Evolutionary conservation across 352 stramenopile species (phyloP).

Genomic region (Phytophthora palmivora): DNA sequence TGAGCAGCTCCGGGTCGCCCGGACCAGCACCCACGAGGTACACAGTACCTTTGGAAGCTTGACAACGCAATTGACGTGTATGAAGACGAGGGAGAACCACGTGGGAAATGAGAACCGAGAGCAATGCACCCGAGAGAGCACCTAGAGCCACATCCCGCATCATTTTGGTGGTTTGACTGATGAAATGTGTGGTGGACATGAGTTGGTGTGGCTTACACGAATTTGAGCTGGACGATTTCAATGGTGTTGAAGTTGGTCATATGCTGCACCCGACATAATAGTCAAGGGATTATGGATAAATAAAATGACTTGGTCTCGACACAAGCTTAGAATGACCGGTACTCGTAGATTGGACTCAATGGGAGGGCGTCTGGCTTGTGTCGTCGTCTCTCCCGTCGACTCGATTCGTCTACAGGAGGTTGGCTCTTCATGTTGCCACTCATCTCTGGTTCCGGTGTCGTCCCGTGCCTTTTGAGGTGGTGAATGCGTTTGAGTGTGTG

Average conservation of each 20-base stretch:
- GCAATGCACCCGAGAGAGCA: slow-evolving; percentile 49
- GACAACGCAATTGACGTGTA: slow-evolving; percentile 34
- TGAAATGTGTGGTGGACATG: slow-evolving; percentile 21
- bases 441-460: slow-evolving; percentile 20
- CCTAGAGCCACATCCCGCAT: slow-evolving; percentile 54
- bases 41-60: slow-evolving; percentile 47
- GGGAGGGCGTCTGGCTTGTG: slow-evolving; percentile 27
- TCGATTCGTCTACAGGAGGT: slow-evolving; percentile 9
- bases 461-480: slow-evolving; percentile 40
- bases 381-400: slow-evolving; percentile 21
- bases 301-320: slow-evolving; percentile 9
- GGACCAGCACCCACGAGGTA: slow-evolving; percentile 72
- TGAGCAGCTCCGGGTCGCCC: slow-evolving; percentile 64
- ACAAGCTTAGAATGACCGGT: slow-evolving; percentile 24
- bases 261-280: no score
- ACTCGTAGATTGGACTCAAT: slow-evolving; percentile 34
- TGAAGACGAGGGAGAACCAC: slow-evolving; percentile 41
- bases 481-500: slow-evolving; percentile 65
- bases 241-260: background rate
- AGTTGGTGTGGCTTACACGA: background rate
- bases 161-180: slow-evolving; percentile 26
- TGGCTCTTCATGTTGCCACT: background rate
- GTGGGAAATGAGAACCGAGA: slow-evolving; percentile 42
- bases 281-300: slow-evolving; percentile 26
- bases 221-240: background rate